These are phyloP conservation scores for Euphorbia celastroides DNA, from an alignment of 441 rosid species.

Conservation along the genomic window DNA sequence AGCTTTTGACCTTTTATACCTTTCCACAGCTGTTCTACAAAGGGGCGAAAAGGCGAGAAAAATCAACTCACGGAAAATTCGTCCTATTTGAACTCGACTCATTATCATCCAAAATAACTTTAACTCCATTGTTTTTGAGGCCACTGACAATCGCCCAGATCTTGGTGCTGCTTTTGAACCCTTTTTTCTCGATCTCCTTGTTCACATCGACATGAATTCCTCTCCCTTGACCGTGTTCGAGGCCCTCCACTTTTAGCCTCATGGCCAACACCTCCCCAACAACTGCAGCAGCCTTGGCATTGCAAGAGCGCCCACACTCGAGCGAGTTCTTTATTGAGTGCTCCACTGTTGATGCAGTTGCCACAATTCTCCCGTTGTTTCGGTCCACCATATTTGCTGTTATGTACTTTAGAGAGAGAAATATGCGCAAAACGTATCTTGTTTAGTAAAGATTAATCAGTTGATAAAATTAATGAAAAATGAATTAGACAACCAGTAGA, in stretches of 20 bases:
- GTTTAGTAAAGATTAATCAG: no score
- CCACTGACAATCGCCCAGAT: conserved; percentile 62
- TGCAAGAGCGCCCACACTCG: conserved; percentile 43
- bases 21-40: neutral
- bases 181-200: conserved; percentile 31
- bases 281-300: conserved; percentile 42
- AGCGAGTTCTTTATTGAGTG: conserved; percentile 38
- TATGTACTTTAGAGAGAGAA: conserved; percentile 26
- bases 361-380: conserved; percentile 40
- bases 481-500: no score
- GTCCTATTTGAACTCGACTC: conserved; percentile 20
- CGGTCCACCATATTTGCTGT: conserved; percentile 38
- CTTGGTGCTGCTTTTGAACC: conserved; percentile 27
- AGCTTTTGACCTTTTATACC: neutral
- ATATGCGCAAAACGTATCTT: conserved; percentile 31
- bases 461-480: no score
- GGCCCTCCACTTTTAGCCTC: conserved; percentile 46
- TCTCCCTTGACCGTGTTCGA: conserved; percentile 37
- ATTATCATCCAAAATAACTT: conserved; percentile 48
- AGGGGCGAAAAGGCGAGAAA: neutral
- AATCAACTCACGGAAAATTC: conserved; percentile 10
- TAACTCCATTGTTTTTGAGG: conserved; percentile 63
- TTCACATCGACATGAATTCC: conserved; percentile 30
- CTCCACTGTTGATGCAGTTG: conserved; percentile 38
- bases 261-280: conserved; percentile 45